Evolutionary conservation across 352 stramenopile species (phyloP).

Genomic region (Thalassiosira hispida): DNA sequence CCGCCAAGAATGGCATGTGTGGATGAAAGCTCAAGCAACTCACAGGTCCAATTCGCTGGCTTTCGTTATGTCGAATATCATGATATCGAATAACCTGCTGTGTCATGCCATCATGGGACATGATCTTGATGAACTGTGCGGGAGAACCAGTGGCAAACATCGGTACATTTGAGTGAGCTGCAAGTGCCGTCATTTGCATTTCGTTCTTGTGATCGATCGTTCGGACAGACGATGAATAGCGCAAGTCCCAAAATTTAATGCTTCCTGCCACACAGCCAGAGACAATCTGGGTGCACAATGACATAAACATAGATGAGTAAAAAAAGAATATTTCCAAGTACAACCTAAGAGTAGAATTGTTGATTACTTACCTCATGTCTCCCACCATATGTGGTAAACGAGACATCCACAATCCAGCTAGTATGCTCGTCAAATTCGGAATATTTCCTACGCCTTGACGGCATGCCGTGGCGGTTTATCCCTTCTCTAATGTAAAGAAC

Average conservation of each 20-base stretch:
- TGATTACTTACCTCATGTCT: slow-evolving; percentile 59
- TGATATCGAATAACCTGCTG: slow-evolving; percentile 90
- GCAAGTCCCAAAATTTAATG: slow-evolving; percentile 97
- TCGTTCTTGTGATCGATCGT: slow-evolving; percentile 89
- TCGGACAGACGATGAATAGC: slow-evolving; percentile 74
- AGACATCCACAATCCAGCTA: slow-evolving; percentile 93
- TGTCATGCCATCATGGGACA: slow-evolving; percentile 88
- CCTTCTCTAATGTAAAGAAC: slow-evolving; percentile 28
- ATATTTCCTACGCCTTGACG: slow-evolving; percentile 70
- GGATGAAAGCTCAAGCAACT: slow-evolving; percentile 97
- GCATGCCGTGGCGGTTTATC: background rate
- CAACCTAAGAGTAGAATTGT: slow-evolving; percentile 6
- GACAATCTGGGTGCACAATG: slow-evolving; percentile 87
- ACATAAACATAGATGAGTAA: slow-evolving; percentile 71
- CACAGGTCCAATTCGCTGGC: slow-evolving; percentile 96
- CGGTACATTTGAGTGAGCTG: slow-evolving; percentile 93
- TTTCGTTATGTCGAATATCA: slow-evolving; percentile 93
- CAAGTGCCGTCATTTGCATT: slow-evolving; percentile 95
- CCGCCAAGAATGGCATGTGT: slow-evolving; percentile 93
- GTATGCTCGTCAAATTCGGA: slow-evolving; percentile 87
- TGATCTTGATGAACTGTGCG: slow-evolving; percentile 99
- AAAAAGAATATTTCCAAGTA: background rate
- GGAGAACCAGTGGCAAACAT: slow-evolving; percentile 96
- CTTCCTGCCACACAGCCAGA: slow-evolving; percentile 93
- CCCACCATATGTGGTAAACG: slow-evolving; percentile 69